A percentile compares a stretch with the other conserved stretches of the same genome.
phyloP scores from a whole-genome alignment of 169 alveolate species.

The Cyclospora cayetanensis region DNA sequence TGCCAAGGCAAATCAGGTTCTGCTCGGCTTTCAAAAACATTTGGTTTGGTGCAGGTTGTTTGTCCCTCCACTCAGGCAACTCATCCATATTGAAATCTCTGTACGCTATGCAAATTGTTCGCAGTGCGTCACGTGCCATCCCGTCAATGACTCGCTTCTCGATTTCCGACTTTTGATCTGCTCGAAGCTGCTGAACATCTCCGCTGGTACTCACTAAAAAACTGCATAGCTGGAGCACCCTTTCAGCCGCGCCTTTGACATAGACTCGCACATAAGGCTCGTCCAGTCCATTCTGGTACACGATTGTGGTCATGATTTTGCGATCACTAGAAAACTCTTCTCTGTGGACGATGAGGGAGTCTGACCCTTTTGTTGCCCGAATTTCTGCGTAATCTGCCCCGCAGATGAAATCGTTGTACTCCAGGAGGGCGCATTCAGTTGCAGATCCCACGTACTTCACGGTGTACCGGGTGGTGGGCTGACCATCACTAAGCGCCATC shows the following conservation, averaged over 20 bases:
- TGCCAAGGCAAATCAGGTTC: conserved; percentile 82
- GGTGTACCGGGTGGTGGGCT: conserved; percentile 26
- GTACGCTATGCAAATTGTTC: conserved; percentile 88
- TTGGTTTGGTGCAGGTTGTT: conserved; percentile 47
- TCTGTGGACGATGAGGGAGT: conserved; percentile 43
- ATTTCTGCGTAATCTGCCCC: conserved; percentile 64
- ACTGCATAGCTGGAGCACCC: conserved; percentile 76
- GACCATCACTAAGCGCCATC: conserved; percentile 14
- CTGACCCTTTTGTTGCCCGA: conserved; percentile 47
- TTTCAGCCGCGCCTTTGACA: conserved; percentile 86
- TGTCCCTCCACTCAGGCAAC: conserved; percentile 42
- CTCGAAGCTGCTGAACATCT: conserved; percentile 69
- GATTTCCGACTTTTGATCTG: conserved; percentile 74
- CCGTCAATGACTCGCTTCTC: conserved; percentile 76
- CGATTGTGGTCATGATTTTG: conserved; percentile 86
- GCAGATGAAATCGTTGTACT: conserved; percentile 71
- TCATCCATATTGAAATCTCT: conserved; percentile 75
- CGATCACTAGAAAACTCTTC: conserved; percentile 83
- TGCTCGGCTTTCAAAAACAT: conserved; percentile 74
- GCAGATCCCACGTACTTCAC: conserved; percentile 79
- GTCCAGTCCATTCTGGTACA: conserved; percentile 45
- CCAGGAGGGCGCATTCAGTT: conserved; percentile 89
- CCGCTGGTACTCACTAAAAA: conserved; percentile 11
- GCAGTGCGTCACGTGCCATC: conserved; percentile 84
- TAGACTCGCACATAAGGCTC: conserved; percentile 72